These are phyloP conservation scores for Phytophthora macrochlamydospora DNA, from an alignment of 352 stramenopile species.

Conservation along the genomic window DNA sequence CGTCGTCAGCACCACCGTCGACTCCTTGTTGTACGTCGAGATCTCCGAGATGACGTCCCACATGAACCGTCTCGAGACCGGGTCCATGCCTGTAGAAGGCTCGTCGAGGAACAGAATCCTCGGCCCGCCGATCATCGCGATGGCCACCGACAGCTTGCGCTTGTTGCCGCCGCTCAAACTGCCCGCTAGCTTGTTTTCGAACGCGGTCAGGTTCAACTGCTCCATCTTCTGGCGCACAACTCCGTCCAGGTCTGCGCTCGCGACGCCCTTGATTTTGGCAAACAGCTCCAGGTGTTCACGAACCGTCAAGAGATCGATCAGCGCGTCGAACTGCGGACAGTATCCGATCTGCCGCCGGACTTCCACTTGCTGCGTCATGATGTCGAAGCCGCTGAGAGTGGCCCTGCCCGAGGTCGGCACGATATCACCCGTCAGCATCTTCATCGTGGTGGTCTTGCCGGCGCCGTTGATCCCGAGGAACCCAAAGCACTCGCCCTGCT, in stretches of 20 bases:
- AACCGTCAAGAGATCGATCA: conserved; percentile 81
- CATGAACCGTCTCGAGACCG: conserved; percentile 93
- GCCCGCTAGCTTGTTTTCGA: conserved; percentile 72
- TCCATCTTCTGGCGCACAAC: conserved; percentile 54
- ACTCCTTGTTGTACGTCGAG: conserved; percentile 67
- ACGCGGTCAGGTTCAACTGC: conserved; percentile 75
- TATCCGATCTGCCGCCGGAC: conserved; percentile 81
- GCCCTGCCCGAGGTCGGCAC: conserved; percentile 24
- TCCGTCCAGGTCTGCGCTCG: conserved; percentile 21
- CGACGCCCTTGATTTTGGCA: conserved; percentile 84
- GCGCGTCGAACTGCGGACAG: conserved; percentile 88
- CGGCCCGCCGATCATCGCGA: conserved; percentile 93
- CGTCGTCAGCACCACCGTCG: conserved; percentile 92
- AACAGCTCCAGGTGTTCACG: conserved; percentile 86
- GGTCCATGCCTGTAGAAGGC: conserved; percentile 93
- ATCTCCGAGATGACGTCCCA: conserved; percentile 93
- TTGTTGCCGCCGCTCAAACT: conserved; percentile 90
- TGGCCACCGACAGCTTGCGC: conserved; percentile 92
- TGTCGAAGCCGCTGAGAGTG: conserved; percentile 57
- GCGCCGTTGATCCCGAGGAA: conserved; percentile 92
- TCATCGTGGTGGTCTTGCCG: conserved; percentile 93
- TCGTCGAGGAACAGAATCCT: conserved; percentile 93
- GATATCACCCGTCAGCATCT: conserved; percentile 89
- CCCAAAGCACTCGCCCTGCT: conserved; percentile 89
- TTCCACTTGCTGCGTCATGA: conserved; percentile 60